Evolutionary conservation across 805 yeast species (phyloP).

Genomic region (Saccharomycopsis guyanensis): DNA sequence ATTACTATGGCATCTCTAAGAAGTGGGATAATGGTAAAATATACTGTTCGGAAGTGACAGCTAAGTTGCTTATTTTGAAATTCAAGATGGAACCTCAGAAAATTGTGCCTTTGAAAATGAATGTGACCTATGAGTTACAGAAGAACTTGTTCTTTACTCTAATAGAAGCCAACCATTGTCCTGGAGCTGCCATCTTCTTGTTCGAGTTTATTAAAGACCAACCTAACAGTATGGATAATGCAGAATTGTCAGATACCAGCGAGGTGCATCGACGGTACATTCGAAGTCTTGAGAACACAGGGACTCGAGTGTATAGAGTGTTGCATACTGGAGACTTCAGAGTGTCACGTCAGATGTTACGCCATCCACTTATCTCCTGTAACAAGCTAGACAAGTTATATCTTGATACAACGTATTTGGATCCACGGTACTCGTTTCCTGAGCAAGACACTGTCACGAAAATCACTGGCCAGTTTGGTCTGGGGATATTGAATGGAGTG

Average conservation of each 20-base stretch:
- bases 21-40: constrained; percentile 69
- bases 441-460: constrained; percentile 62
- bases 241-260: background rate
- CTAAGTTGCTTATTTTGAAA: constrained; percentile 43
- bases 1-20: constrained; percentile 78
- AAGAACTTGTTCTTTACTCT: constrained; percentile 48
- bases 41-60: constrained; percentile 68
- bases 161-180: constrained; percentile 91
- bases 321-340: constrained; percentile 95
- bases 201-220: constrained; percentile 31
- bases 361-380: constrained; percentile 25
- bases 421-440: constrained; percentile 71
- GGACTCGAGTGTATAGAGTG: constrained; percentile 27
- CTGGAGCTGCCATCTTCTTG: constrained; percentile 82
- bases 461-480: constrained; percentile 47
- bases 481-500: constrained; percentile 23
- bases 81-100: constrained; percentile 45
- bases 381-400: constrained; percentile 52
- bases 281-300: constrained; percentile 23
- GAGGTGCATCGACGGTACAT: constrained; percentile 10
- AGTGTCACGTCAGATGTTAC: constrained; percentile 47
- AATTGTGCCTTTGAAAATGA: constrained; percentile 36
- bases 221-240: background rate
- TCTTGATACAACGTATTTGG: constrained; percentile 84
- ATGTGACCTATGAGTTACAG: constrained; percentile 29